These are phyloP conservation scores for Penicillium antarcticum DNA, from an alignment of 495 filamentous ascomycete species.

Conservation along the genomic window DNA sequence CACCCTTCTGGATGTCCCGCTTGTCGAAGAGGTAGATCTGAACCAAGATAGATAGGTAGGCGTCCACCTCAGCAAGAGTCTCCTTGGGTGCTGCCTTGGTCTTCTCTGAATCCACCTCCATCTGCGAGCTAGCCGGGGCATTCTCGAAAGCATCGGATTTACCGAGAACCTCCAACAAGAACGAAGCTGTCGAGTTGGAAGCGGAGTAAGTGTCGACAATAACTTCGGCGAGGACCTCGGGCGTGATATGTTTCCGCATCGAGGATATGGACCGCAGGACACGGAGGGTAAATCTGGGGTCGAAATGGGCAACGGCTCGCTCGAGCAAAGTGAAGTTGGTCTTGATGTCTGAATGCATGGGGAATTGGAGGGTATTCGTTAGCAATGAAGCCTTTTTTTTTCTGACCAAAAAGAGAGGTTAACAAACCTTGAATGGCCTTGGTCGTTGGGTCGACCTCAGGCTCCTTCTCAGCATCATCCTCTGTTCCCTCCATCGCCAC, in stretches of 20 bases:
- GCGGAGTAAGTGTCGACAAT: slow-evolving; percentile 75
- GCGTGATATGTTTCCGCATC: slow-evolving; percentile 83
- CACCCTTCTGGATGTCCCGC: slow-evolving; percentile 72
- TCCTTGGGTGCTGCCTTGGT: slow-evolving; percentile 54
- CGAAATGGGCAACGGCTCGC: slow-evolving; percentile 88
- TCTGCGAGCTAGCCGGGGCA: slow-evolving; percentile 53
- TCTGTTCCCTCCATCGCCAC: slow-evolving; percentile 68
- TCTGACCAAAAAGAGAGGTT: slow-evolving; percentile 1
- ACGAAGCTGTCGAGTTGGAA: slow-evolving; percentile 61
- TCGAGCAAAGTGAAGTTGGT: slow-evolving; percentile 88
- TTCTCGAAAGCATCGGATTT: slow-evolving; percentile 60
- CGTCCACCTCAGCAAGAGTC: slow-evolving; percentile 82
- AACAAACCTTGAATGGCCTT: slow-evolving; percentile 64
- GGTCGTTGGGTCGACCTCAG: slow-evolving; percentile 54
- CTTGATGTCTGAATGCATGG: slow-evolving; percentile 70
- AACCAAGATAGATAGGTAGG: slow-evolving; percentile 83
- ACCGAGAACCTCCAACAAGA: slow-evolving; percentile 65
- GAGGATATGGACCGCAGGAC: slow-evolving; percentile 93
- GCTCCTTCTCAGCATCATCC: slow-evolving; percentile 51
- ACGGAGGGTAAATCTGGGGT: slow-evolving; percentile 89
- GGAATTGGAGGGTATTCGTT: background rate
- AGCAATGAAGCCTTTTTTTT: background rate
- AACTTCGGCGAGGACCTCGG: slow-evolving; percentile 75
- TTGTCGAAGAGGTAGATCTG: slow-evolving; percentile 88
- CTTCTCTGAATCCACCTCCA: slow-evolving; percentile 73